phyloP scores from a whole-genome alignment of 768 basidiomycete species.

The Serendipita sp. region DNA sequence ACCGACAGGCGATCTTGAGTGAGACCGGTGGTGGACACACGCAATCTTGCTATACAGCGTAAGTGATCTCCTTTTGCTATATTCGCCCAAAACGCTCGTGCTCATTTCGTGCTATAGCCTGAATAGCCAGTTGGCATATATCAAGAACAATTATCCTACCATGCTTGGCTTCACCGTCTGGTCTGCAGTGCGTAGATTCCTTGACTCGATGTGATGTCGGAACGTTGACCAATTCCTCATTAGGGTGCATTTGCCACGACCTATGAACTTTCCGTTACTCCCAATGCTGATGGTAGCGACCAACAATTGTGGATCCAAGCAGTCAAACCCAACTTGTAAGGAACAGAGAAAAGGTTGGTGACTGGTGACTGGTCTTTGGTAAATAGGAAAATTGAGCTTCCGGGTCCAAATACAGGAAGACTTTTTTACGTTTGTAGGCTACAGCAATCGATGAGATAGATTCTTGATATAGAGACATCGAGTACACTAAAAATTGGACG shows the following conservation, averaged over 20 bases:
- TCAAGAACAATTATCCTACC: constrained; percentile 28
- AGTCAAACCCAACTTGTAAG: constrained; percentile 12
- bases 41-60: constrained; percentile 24
- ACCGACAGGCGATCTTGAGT: constrained; percentile 29
- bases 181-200: constrained; percentile 20
- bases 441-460: no score
- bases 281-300: constrained; percentile 32
- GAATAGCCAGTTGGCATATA: constrained; percentile 28
- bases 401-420: no score
- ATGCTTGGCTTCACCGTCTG: constrained; percentile 39
- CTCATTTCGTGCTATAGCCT: constrained; percentile 20
- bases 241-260: constrained; percentile 33
- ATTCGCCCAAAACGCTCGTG: background rate
- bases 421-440: no score
- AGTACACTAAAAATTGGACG: no score
- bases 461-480: no score
- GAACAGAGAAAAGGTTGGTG: no score
- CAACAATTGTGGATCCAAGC: constrained; percentile 20
- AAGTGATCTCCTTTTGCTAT: constrained; percentile 8
- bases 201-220: background rate
- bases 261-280: constrained; percentile 35
- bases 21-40: constrained; percentile 33
- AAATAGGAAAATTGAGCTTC: no score
- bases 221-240: background rate
- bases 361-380: no score